Evolutionary conservation across 2,329 filamentous ascomycete genomes (phyloP).

Genomic region (Sarocladium strictum): DNA sequence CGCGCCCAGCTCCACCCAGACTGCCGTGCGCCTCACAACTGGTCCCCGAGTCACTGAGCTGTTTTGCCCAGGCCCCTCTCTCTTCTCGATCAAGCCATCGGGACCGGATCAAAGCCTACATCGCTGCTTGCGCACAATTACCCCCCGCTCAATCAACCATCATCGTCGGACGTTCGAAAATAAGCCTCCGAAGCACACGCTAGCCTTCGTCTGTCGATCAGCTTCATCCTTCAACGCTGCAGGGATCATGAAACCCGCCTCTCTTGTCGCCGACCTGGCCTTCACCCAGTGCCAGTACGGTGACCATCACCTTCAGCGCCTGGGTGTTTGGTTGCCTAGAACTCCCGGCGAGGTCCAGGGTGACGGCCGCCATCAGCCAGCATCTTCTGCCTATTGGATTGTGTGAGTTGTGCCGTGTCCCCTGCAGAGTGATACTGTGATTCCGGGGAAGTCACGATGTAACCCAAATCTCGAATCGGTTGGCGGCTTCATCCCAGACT

Average conservation of each 20-base stretch:
- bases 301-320: conserved; percentile 35
- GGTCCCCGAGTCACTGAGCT: neutral
- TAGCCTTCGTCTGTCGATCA: neutral
- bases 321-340: conserved; percentile 37
- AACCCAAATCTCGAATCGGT: neutral
- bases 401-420: conserved; percentile 23
- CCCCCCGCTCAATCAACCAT: too few species aligned
- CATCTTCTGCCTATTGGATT: conserved; percentile 26
- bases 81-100: neutral
- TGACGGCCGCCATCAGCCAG: conserved; percentile 11
- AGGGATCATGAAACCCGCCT: neutral
- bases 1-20: neutral
- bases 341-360: conserved; percentile 11
- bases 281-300: conserved; percentile 20
- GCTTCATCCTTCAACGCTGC: neutral
- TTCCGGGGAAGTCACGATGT: neutral
- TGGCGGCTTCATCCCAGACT: neutral
- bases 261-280: neutral
- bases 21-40: neutral
- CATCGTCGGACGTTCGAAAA: neutral
- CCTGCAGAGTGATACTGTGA: neutral
- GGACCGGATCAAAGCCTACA: neutral
- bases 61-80: neutral
- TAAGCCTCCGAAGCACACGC: neutral
- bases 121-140: neutral